Evolutionary conservation across 768 basidiomycete genomes (phyloP).

Genomic region (Macrolepiota albuminosa): DNA sequence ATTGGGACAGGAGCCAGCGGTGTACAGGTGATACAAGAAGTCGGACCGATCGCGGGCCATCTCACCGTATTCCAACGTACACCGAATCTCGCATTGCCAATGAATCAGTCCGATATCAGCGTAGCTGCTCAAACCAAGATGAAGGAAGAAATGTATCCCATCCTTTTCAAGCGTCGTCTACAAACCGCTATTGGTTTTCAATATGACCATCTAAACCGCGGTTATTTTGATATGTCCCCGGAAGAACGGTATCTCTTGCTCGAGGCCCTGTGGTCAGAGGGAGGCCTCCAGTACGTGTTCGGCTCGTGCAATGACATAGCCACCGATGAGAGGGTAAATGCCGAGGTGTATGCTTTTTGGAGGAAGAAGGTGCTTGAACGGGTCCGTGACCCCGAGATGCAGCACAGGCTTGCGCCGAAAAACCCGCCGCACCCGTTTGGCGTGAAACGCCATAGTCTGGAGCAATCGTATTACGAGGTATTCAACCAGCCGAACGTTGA

Average conservation of each 20-base stretch:
- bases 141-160: conserved; percentile 9
- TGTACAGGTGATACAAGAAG: conserved; percentile 22
- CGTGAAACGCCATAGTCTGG: conserved; percentile 18
- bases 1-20: conserved; percentile 16
- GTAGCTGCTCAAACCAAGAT: conserved; percentile 12
- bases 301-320: conserved; percentile 15
- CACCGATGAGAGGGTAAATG: conserved; percentile 13
- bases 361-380: not conserved
- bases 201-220: conserved; percentile 7
- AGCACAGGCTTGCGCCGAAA: conserved; percentile 10
- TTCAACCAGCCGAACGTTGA: conserved; percentile 21
- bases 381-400: conserved; percentile 12
- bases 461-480: conserved; percentile 20
- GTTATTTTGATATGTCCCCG: conserved; percentile 10
- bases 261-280: conserved; percentile 9
- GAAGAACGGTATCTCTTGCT: conserved; percentile 19
- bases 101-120: conserved; percentile 17
- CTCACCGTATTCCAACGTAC: conserved; percentile 27
- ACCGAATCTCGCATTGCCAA: conserved; percentile 19
- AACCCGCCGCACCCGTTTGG: conserved; percentile 21
- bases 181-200: conserved; percentile 17
- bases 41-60: conserved; percentile 15
- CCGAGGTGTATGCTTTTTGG: conserved; percentile 14
- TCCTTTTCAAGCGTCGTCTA: conserved; percentile 10
- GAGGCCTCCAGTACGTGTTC: conserved; percentile 14